phyloP scores from a whole-genome alignment of 805 yeast species.

The Alloascoidea hylecoeti region DNA sequence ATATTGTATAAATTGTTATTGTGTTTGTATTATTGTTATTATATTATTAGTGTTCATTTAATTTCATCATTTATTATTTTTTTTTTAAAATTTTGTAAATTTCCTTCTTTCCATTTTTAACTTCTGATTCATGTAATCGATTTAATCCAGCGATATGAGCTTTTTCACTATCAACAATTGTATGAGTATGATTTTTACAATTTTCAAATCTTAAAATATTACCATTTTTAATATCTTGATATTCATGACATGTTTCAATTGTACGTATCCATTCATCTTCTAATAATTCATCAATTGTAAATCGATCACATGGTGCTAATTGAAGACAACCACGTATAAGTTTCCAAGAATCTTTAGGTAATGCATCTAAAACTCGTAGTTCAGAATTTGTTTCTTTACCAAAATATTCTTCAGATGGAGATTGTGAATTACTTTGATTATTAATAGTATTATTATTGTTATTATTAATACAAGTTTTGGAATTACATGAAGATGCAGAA shows the following conservation, averaged over 20 bases:
- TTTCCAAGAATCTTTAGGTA: constrained; percentile 55
- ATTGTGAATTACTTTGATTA: background rate
- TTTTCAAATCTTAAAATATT: constrained; percentile 16
- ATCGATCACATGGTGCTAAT: constrained; percentile 76
- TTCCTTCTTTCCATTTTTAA: too few relatives aligned
- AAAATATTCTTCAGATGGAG: too few relatives aligned
- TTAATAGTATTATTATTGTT: background rate
- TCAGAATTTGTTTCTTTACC: constrained; percentile 18
- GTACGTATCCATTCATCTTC: constrained; percentile 54
- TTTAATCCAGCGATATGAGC: constrained; percentile 6
- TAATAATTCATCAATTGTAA: constrained; percentile 68
- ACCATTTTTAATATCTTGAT: constrained; percentile 1
- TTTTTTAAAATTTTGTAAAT: too few relatives aligned
- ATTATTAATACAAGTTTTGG: background rate
- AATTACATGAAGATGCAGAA: background rate
- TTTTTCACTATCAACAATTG: constrained; percentile 15
- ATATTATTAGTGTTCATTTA: too few relatives aligned
- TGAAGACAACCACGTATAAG: constrained; percentile 68
- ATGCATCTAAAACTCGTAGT: constrained; percentile 51
- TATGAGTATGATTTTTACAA: constrained; percentile 16
- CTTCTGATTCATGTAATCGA: too few relatives aligned
- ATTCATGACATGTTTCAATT: constrained; percentile 51
- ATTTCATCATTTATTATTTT: too few relatives aligned
- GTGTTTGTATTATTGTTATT: too few relatives aligned
- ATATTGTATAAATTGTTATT: too few relatives aligned